phyloP scores from a whole-genome alignment of 345 rosid genomes.

The Lepidium aucheri region DNA sequence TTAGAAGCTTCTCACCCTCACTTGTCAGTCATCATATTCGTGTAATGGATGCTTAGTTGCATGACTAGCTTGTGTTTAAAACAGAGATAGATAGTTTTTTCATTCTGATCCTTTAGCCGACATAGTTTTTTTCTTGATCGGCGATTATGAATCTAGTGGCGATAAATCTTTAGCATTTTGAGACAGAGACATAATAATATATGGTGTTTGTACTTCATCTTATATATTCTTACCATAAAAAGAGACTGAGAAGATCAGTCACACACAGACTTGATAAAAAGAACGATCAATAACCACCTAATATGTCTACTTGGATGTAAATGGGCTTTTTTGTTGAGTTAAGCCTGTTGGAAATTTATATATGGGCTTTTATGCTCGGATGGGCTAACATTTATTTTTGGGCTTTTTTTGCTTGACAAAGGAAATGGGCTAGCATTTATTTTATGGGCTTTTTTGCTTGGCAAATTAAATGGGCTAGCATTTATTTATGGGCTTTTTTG shows the following conservation, averaged over 20 bases:
- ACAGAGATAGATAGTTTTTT: slow-evolving; percentile 7
- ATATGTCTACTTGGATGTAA: not conserved
- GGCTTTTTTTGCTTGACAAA: no score
- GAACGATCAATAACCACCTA: not conserved
- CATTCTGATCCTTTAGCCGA: not conserved
- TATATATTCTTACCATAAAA: not conserved
- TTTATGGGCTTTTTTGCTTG: no score
- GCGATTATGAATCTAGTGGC: not conserved
- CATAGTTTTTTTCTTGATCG: not conserved
- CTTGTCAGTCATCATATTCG: not conserved
- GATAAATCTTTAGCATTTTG: not conserved
- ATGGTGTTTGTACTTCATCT: not conserved
- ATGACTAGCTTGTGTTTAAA: not conserved
- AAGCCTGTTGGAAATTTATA: not conserved
- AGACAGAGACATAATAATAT: not conserved
- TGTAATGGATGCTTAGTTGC: not conserved
- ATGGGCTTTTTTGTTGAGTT: not conserved
- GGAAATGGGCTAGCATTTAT: no score
- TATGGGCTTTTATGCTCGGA: no score
- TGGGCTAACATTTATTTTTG: no score
- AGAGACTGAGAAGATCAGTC: not conserved
- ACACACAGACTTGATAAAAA: not conserved
- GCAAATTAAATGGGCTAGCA: no score
- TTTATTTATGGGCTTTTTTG: no score
- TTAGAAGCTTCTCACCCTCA: not conserved